phyloP scores from a whole-genome alignment of 345 rosid species.

The Hibiscus trionum region DNA sequence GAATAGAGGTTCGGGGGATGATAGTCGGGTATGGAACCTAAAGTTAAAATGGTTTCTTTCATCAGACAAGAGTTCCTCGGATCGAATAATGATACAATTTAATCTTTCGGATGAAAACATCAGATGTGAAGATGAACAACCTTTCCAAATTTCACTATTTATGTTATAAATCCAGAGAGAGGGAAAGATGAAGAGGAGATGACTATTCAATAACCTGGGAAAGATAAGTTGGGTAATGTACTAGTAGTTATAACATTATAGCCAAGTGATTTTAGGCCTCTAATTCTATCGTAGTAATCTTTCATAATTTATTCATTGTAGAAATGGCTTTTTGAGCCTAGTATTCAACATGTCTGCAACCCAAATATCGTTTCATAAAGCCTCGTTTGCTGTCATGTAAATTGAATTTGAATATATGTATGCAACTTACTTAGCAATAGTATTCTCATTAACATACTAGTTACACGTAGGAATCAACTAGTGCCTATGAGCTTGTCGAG shows the following conservation, averaged over 20 bases:
- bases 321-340: neutral
- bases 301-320: neutral
- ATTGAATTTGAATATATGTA: neutral
- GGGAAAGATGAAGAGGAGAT: too few relatives aligned
- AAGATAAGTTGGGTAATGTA: neutral
- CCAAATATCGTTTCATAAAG: neutral
- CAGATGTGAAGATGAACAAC: neutral
- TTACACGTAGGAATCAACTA: constrained; percentile 51
- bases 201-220: neutral
- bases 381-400: neutral
- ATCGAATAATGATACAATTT: neutral
- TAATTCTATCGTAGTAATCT: neutral
- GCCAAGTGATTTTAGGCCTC: neutral
- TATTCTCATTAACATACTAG: neutral
- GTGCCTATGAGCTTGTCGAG: constrained; percentile 78
- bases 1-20: neutral
- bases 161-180: neutral
- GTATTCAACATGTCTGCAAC: neutral
- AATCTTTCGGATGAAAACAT: neutral
- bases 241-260: neutral
- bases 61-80: neutral
- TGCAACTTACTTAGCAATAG: neutral
- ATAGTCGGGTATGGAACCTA: neutral
- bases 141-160: neutral
- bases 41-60: neutral